A percentile compares a stretch with the other conserved stretches of the same genome.
phyloP scores from a whole-genome alignment of 345 rosid genomes.

The Rubroshorea leprosula region DNA sequence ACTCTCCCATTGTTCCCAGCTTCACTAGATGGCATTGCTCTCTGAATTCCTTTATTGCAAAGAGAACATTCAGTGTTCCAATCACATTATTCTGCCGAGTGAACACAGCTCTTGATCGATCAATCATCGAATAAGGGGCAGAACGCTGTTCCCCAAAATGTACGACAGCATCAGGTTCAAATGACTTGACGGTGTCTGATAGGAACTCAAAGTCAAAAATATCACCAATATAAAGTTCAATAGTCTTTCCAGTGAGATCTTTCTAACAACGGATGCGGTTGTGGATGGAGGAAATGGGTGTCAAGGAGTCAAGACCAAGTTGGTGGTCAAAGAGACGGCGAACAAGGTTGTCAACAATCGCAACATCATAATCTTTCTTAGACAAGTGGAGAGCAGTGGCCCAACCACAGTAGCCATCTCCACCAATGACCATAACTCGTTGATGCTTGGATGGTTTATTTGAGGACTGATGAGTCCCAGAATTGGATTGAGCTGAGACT shows the following conservation, averaged over 20 bases:
- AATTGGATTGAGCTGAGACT: constrained; percentile 43
- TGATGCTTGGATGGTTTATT: constrained; percentile 45
- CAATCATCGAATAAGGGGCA: constrained; percentile 97
- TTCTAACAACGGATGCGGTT: constrained; percentile 81
- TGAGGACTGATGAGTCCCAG: constrained; percentile 25
- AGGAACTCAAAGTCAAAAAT: constrained; percentile 93
- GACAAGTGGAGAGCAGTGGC: constrained; percentile 95
- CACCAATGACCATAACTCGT: constrained; percentile 93
- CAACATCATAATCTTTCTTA: constrained; percentile 73
- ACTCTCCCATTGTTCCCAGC: constrained; percentile 98
- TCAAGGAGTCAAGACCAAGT: constrained; percentile 83
- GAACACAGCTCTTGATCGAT: constrained; percentile 80
- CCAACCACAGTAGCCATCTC: constrained; percentile 99
- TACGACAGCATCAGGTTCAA: constrained; percentile 86
- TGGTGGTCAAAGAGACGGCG: constrained; percentile 93
- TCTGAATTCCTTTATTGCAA: constrained; percentile 86
- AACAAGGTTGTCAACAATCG: constrained; percentile 75
- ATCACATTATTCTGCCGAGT: constrained; percentile 94
- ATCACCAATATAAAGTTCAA: constrained; percentile 79
- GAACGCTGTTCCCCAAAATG: constrained; percentile 96
- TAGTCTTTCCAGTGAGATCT: constrained; percentile 70
- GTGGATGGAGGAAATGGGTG: constrained; percentile 83
- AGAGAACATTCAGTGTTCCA: constrained; percentile 90
- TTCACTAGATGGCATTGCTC: constrained; percentile 91
- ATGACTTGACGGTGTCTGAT: constrained; percentile 70